Conservation (phyloP, 2,329 filamentous ascomycete genomes). For the Fusarium tjaetaba region DNA sequence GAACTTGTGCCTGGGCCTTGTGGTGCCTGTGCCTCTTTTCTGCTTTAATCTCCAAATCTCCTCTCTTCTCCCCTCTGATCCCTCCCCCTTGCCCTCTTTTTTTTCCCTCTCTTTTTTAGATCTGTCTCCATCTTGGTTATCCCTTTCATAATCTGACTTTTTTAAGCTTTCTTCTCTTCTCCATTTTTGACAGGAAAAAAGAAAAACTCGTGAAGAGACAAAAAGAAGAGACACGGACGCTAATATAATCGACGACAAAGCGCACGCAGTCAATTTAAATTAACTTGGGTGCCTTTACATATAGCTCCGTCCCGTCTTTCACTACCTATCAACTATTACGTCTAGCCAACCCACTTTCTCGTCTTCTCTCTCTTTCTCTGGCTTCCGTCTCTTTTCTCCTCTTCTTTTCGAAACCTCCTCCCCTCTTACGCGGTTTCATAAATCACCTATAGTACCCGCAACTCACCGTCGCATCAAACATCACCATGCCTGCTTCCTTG, state of each 20-base stretch:
- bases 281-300: constrained; percentile 9
- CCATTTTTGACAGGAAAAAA: not conserved
- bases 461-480: constrained; percentile 35
- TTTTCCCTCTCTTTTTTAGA: not conserved
- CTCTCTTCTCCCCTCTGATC: not conserved
- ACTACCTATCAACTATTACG: constrained; percentile 12
- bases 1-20: constrained; percentile 21
- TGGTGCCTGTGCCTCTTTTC: constrained; percentile 5
- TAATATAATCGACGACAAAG: constrained; percentile 14
- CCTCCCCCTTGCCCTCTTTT: not conserved
- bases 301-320: constrained; percentile 9
- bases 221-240: not conserved
- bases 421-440: constrained; percentile 20
- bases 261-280: constrained; percentile 16
- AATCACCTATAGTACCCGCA: constrained; percentile 15
- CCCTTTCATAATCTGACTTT: not conserved
- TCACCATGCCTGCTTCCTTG: constrained; percentile 65
- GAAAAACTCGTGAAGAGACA: not conserved
- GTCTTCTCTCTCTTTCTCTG: not conserved
- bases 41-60: constrained; percentile 26
- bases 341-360: constrained; percentile 20
- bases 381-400: constrained; percentile 1
- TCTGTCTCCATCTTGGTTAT: not conserved
- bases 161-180: not conserved
- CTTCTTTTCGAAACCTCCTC: constrained; percentile 22